A percentile compares a stretch with the other conserved stretches of the same genome.
Evolutionary conservation across 164 flowering plant genomes (phyloP).

Genomic region (Akebia trifoliata): DNA sequence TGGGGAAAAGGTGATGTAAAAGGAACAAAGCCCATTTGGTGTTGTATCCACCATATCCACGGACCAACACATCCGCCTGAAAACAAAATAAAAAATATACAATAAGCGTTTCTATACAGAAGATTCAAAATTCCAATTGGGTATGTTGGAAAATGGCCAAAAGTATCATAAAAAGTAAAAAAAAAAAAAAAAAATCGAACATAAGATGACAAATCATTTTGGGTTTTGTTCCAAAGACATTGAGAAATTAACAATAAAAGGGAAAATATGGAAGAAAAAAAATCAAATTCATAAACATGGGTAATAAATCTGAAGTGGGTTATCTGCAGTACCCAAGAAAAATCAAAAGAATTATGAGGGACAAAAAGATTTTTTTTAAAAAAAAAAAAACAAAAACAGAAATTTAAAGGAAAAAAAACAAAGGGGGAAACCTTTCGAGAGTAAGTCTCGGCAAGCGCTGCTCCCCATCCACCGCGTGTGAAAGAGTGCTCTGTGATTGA

Average conservation of each 20-base stretch:
- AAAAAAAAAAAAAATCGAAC: too few relatives aligned
- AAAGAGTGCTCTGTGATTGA: slow-evolving; percentile 87
- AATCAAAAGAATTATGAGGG: too few relatives aligned
- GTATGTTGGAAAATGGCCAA: not conserved
- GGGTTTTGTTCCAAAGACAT: too few relatives aligned
- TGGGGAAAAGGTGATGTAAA: slow-evolving; percentile 65
- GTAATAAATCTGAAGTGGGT: too few relatives aligned
- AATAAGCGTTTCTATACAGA: not conserved
- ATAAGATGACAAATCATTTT: too few relatives aligned
- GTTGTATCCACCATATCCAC: slow-evolving; percentile 94
- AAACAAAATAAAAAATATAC: slow-evolving; percentile 1
- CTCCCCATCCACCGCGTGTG: slow-evolving; percentile 81
- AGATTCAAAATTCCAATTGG: not conserved
- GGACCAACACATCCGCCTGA: slow-evolving; percentile 73
- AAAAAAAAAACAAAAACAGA: too few relatives aligned
- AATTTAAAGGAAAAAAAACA: too few relatives aligned
- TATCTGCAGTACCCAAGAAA: too few relatives aligned
- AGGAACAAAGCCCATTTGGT: slow-evolving; percentile 89
- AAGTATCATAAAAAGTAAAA: not conserved
- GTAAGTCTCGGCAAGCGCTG: slow-evolving; percentile 66
- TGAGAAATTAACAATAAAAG: too few relatives aligned
- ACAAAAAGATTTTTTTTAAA: too few relatives aligned
- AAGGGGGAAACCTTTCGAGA: slow-evolving; percentile 59
- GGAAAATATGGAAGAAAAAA: too few relatives aligned
- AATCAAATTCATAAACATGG: too few relatives aligned